A percentile compares a stretch with the other conserved stretches of the same genome.
phyloP scores from a whole-genome alignment of 2,329 filamentous ascomycete species.

The Alternaria tenuissima region DNA sequence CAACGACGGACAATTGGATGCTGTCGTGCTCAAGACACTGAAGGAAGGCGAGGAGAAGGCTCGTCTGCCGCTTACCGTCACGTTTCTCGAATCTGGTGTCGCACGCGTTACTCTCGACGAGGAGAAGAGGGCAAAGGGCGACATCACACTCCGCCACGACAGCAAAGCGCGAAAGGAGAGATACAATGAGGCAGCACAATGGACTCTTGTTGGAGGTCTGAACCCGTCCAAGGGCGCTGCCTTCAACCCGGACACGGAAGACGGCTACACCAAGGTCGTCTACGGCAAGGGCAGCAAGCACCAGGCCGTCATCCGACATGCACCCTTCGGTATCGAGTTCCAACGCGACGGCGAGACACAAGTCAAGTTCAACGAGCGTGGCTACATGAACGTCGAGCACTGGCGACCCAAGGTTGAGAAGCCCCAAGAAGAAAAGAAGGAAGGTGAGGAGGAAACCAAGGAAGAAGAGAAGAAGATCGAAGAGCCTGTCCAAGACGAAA shows the following conservation, averaged over 20 bases:
- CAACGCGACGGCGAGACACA: conserved; percentile 82
- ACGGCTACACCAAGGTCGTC: conserved; percentile 73
- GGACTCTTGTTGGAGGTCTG: conserved; percentile 84
- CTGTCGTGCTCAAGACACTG: conserved; percentile 81
- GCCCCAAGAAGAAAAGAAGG: conserved; percentile 53
- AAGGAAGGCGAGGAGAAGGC: conserved; percentile 72
- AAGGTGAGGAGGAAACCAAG: conserved; percentile 56
- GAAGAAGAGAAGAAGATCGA: conserved; percentile 55
- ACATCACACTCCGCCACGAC: conserved; percentile 85
- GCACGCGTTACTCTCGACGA: conserved; percentile 91
- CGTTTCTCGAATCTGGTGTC: conserved; percentile 88
- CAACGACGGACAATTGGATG: conserved; percentile 80
- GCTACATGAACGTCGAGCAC: conserved; percentile 91
- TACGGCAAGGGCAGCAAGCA: conserved; percentile 81
- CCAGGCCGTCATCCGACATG: conserved; percentile 82
- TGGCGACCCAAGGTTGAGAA: conserved; percentile 88
- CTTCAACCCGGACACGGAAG: conserved; percentile 70
- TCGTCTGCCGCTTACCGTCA: conserved; percentile 81
- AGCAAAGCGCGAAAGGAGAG: conserved; percentile 88
- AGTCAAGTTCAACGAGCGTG: conserved; percentile 88
- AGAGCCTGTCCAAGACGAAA: conserved; percentile 72
- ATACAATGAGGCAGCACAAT: conserved; percentile 90
- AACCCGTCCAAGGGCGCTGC: conserved; percentile 75
- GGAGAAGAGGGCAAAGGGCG: conserved; percentile 85
- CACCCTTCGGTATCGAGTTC: conserved; percentile 87